These are phyloP conservation scores for Russula sp. DNA, from an alignment of 768 basidiomycete genomes.

Conservation along the genomic window DNA sequence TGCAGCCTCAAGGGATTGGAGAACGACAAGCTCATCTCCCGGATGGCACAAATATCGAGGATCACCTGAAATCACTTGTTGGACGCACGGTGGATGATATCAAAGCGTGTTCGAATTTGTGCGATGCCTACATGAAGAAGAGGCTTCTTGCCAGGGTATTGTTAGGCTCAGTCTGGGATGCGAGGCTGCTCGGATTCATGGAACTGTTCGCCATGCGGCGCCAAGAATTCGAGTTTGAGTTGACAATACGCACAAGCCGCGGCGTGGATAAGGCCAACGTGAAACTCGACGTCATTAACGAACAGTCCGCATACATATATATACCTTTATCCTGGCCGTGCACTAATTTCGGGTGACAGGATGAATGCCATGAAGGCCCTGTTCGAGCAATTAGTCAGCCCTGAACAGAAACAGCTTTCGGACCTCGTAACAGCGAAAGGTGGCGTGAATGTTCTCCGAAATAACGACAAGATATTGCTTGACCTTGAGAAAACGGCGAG, in stretches of 20 bases:
- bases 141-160: conserved; percentile 34
- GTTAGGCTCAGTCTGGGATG: conserved; percentile 35
- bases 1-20: conserved; percentile 35
- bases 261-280: conserved; percentile 14
- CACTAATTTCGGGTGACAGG: conserved; percentile 18
- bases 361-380: conserved; percentile 25
- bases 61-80: conserved; percentile 37
- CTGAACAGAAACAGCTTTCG: conserved; percentile 24
- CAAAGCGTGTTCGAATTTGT: conserved; percentile 36
- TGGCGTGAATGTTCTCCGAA: conserved; percentile 27
- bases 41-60: conserved; percentile 38
- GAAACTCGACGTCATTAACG: conserved; percentile 24
- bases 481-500: conserved; percentile 30
- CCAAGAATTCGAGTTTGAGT: conserved; percentile 34
- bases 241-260: conserved; percentile 34
- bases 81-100: conserved; percentile 35
- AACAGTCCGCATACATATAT: conserved; percentile 25
- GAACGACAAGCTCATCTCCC: conserved; percentile 35
- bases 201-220: conserved; percentile 32
- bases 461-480: conserved; percentile 28
- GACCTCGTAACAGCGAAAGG: conserved; percentile 31
- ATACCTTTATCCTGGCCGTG: neutral
- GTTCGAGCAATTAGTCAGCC: conserved; percentile 23
- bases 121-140: conserved; percentile 38
- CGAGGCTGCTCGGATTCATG: conserved; percentile 32